Percentiles rank a stretch among this genome's conserved stretches.
These are phyloP conservation scores for Aspergillus nidulans DNA, from an alignment of 495 filamentous ascomycete genomes.

Conservation along the genomic window DNA sequence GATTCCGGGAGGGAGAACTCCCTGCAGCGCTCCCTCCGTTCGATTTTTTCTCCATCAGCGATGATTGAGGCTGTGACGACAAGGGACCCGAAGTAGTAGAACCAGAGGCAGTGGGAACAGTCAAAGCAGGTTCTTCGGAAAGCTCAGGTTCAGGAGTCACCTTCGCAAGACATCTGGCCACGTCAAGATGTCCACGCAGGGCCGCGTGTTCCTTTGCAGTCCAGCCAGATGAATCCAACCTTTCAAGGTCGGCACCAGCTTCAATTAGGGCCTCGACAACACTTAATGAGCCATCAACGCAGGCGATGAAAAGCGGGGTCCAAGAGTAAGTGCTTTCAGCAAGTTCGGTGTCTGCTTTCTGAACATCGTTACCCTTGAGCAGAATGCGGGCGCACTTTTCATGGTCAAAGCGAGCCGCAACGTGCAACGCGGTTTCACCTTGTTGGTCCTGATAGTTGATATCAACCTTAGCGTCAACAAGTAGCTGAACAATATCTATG, in stretches of 20 bases:
- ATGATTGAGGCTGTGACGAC: conserved; percentile 46
- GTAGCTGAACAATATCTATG: conserved; percentile 70
- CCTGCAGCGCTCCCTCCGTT: conserved; percentile 37
- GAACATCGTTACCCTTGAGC: conserved; percentile 60
- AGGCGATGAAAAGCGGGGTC: conserved; percentile 89
- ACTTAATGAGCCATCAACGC: conserved; percentile 74
- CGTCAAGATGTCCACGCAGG: conserved; percentile 76
- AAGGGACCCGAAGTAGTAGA: conserved; percentile 34
- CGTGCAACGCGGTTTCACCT: conserved; percentile 89
- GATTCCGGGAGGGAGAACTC: conserved; percentile 32
- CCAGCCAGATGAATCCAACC: conserved; percentile 84
- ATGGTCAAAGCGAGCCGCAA: conserved; percentile 86
- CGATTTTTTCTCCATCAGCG: conserved; percentile 51
- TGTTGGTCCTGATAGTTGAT: conserved; percentile 91
- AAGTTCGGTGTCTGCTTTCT: conserved; percentile 72
- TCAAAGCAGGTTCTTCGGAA: conserved; percentile 31
- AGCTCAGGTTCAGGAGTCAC: conserved; percentile 39
- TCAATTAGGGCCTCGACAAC: conserved; percentile 74
- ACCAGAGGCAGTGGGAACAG: conserved; percentile 32
- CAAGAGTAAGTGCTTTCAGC: conserved; percentile 82
- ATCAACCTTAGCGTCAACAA: conserved; percentile 88
- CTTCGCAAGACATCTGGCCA: conserved; percentile 63
- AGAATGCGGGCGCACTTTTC: conserved; percentile 72
- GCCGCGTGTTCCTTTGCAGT: conserved; percentile 91
- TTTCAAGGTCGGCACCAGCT: conserved; percentile 69